A percentile compares a stretch with the other conserved stretches of the same genome.
These are phyloP conservation scores for Ascochyta viciae-villosae DNA, from an alignment of 2,329 filamentous ascomycete species.

Conservation along the genomic window DNA sequence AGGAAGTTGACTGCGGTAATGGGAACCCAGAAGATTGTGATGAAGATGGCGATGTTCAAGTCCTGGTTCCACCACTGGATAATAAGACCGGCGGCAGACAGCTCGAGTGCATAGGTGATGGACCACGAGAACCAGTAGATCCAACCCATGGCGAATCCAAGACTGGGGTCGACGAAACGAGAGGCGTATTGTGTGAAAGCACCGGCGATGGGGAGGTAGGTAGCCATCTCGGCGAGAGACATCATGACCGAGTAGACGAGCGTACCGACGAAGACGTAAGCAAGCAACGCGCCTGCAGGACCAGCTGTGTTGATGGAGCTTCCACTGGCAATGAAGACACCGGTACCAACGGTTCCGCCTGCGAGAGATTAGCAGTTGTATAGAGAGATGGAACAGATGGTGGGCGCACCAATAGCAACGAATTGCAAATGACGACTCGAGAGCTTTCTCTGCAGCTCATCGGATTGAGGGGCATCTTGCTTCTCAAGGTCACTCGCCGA, in stretches of 20 bases:
- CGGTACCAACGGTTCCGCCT: conserved; percentile 58
- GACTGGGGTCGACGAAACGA: conserved; percentile 74
- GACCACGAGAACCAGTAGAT: conserved; percentile 84
- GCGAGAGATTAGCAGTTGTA: conserved; percentile 6
- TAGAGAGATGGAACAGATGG: neutral
- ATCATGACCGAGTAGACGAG: conserved; percentile 79
- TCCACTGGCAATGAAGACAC: conserved; percentile 61
- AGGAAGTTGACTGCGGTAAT: conserved; percentile 75
- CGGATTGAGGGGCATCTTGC: conserved; percentile 33
- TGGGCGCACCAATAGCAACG: conserved; percentile 46
- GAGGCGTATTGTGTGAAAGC: conserved; percentile 79
- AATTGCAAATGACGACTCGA: conserved; percentile 49
- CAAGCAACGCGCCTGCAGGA: conserved; percentile 56
- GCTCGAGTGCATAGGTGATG: conserved; percentile 74
- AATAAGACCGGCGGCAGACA: conserved; percentile 75
- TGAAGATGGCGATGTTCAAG: conserved; percentile 74
- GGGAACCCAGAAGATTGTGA: conserved; percentile 73
- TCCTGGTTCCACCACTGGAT: conserved; percentile 75
- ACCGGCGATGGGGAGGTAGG: conserved; percentile 77
- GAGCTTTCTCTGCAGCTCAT: conserved; percentile 46
- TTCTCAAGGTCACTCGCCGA: conserved; percentile 48
- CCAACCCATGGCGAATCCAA: conserved; percentile 82
- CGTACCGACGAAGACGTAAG: conserved; percentile 64
- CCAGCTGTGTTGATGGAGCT: conserved; percentile 57
- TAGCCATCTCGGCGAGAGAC: conserved; percentile 72